Conservation (phyloP, 495 filamentous ascomycete genomes). For the Penicillium egyptiacum region DNA sequence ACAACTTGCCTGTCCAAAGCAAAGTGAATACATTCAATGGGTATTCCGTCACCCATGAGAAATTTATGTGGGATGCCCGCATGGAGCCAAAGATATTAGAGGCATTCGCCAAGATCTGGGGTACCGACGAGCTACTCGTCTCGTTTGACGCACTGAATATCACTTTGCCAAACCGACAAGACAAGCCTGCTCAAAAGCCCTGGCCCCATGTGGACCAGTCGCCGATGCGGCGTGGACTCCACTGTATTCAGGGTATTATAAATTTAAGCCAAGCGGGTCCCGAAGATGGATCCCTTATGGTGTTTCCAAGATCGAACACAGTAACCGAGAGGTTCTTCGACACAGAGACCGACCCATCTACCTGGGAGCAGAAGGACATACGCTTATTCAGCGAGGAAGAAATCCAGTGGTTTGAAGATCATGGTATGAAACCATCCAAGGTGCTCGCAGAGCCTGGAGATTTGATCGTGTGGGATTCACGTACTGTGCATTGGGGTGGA, state of each 20-base stretch:
- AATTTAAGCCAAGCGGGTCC: slow-evolving; percentile 37
- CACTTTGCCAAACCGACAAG: slow-evolving; percentile 8
- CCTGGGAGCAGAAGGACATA: slow-evolving; percentile 32
- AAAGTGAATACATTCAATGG: slow-evolving; percentile 29
- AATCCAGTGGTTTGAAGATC: slow-evolving; percentile 35
- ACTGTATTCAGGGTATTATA: slow-evolving; percentile 46
- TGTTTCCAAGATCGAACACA: slow-evolving; percentile 28
- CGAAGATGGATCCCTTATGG: slow-evolving; percentile 30
- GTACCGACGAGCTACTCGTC: slow-evolving; percentile 25
- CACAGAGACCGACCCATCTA: slow-evolving; percentile 26
- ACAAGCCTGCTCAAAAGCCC: slow-evolving; percentile 17
- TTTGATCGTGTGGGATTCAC: slow-evolving; percentile 46
- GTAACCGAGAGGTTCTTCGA: slow-evolving; percentile 40
- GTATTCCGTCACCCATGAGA: slow-evolving; percentile 44
- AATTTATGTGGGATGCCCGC: slow-evolving; percentile 49
- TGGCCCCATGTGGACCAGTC: slow-evolving; percentile 33
- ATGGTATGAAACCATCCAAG: slow-evolving; percentile 34
- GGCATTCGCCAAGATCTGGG: slow-evolving; percentile 31
- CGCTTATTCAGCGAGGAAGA: slow-evolving; percentile 32
- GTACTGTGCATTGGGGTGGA: slow-evolving; percentile 39
- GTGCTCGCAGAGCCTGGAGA: slow-evolving; percentile 43
- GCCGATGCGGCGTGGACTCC: slow-evolving; percentile 30
- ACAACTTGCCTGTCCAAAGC: slow-evolving; percentile 33
- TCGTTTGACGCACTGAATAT: slow-evolving; percentile 8
- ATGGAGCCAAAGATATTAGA: slow-evolving; percentile 38